Percentiles rank a stretch among this genome's conserved stretches.
Conservation (phyloP, 202 grass and related monocot species). For the Hordeum pubiflorum region DNA sequence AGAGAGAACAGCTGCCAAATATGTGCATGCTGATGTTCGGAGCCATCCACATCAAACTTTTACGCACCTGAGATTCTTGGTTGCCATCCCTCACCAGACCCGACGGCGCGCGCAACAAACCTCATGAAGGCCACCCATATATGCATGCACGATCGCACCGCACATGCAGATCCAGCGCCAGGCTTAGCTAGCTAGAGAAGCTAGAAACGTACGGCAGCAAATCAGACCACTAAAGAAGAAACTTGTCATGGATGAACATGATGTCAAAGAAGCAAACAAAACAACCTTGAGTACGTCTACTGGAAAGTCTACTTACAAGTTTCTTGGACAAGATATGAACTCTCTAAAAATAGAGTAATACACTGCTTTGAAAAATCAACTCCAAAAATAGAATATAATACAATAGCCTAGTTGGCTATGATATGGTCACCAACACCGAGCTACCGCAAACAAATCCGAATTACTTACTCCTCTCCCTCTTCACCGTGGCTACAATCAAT, state of each 20-base stretch:
- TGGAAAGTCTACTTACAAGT: conserved; percentile 8
- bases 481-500: not conserved
- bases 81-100: not conserved
- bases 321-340: conserved; percentile 20
- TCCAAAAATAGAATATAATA: conserved; percentile 16
- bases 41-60: conserved; percentile 14
- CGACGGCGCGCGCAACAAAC: not conserved
- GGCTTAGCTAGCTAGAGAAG: not conserved
- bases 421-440: conserved; percentile 25
- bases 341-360: not conserved
- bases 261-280: not conserved
- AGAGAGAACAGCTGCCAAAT: not conserved
- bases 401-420: conserved; percentile 11
- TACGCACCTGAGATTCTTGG: conserved; percentile 1
- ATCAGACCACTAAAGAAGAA: not conserved
- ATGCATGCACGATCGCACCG: not conserved
- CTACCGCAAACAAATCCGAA: conserved; percentile 27
- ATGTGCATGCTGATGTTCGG: not conserved
- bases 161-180: not conserved
- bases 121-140: conserved; percentile 1
- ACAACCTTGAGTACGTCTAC: not conserved
- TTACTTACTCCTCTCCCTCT: not conserved
- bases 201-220: not conserved
- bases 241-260: conserved; percentile 9
- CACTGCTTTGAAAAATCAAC: not conserved